Percentiles rank a stretch among this genome's conserved stretches.
Conservation (phyloP, 306 rosid genomes). For the Myrica gale region DNA sequence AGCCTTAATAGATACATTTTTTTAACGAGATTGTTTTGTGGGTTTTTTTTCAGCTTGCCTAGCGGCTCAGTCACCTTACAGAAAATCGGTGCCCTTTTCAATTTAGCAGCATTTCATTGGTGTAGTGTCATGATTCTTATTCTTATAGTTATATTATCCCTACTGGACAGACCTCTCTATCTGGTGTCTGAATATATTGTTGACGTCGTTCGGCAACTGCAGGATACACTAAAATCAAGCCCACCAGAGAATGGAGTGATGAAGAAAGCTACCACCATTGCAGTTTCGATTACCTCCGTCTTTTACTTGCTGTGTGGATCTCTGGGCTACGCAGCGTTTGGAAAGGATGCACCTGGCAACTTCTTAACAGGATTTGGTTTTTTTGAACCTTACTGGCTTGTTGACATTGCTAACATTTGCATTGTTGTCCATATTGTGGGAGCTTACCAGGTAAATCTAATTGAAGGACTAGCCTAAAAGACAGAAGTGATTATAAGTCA, state of each 20-base stretch:
- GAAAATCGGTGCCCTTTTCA: too few relatives aligned
- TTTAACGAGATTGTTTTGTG: too few relatives aligned
- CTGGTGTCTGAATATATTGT: too few relatives aligned
- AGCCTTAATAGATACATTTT: too few relatives aligned
- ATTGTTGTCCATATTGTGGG: slow-evolving; percentile 45
- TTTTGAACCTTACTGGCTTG: slow-evolving; percentile 50
- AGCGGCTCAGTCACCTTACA: too few relatives aligned
- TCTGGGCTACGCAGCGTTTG: slow-evolving; percentile 49
- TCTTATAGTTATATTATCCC: too few relatives aligned
- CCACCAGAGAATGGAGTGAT: slow-evolving; percentile 46
- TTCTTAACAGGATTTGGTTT: slow-evolving; percentile 63
- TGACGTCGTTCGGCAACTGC: background rate
- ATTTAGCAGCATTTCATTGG: too few relatives aligned
- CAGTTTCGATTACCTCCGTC: slow-evolving; percentile 19
- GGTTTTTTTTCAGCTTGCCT: too few relatives aligned
- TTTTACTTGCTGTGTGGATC: slow-evolving; percentile 44
- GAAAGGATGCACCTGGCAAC: slow-evolving; percentile 49
- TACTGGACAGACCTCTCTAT: too few relatives aligned
- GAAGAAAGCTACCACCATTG: slow-evolving; percentile 34
- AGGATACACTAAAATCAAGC: slow-evolving; percentile 49
- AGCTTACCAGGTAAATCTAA: slow-evolving; percentile 43
- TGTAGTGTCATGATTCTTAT: too few relatives aligned
- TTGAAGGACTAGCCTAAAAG: too few relatives aligned
- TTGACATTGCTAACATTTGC: slow-evolving; percentile 45
- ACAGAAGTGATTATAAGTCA: too few relatives aligned